Base-by-base conservation (phyloP, 2,329 filamentous ascomycete genomes). In the Phialemonium atrogriseum region DNA sequence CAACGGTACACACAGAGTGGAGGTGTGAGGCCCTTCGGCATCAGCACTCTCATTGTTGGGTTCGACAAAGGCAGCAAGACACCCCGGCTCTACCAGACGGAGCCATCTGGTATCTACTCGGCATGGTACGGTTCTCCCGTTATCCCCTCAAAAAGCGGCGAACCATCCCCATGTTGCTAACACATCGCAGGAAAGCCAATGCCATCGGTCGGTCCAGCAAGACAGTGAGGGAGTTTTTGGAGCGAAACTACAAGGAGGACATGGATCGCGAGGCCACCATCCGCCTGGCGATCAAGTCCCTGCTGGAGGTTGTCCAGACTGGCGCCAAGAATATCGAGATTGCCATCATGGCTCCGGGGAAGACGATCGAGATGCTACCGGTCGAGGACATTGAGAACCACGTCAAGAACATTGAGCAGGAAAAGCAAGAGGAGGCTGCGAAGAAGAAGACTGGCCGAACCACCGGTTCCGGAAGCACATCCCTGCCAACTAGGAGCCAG, bases 301-400 rank as follows among this genome's bases (percentile, higher is more conserved):
- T 98, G 43, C 69, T 98, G 39, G 91, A 98, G 62, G 91, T 98
- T 33, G 91, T 98, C 40, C 91, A 98, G 65, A 98, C 91, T 3
- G 91, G 91, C 42, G 91, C 91, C 32, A 98, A 98, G 78, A 98
- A 98, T 64, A 98, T 98, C 52, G 91, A 98, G 67, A 96, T 98
- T 52, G 91, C 93, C 36, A 80, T 98, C 54, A 95, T 96, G 87
- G 84, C 86, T 7, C 88, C 91, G 6, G 88, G 86, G 32, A 87
- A 94, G 69, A 60, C 73, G 11, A 77, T 98, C 42, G 88, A 96
- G 69, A 88, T 94, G 78, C 73, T 98, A 47, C 85, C 87, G 3
- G 82, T 89, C 19, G 89, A 96, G 59, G 85, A 94, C 52, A 98
- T 98, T 52, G 91, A 98, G 70, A 76, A 77, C 48, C 95, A 94